Evolutionary conservation across 208 protist genomes (phyloP).

Genomic region (Trypanosoma congolense): DNA sequence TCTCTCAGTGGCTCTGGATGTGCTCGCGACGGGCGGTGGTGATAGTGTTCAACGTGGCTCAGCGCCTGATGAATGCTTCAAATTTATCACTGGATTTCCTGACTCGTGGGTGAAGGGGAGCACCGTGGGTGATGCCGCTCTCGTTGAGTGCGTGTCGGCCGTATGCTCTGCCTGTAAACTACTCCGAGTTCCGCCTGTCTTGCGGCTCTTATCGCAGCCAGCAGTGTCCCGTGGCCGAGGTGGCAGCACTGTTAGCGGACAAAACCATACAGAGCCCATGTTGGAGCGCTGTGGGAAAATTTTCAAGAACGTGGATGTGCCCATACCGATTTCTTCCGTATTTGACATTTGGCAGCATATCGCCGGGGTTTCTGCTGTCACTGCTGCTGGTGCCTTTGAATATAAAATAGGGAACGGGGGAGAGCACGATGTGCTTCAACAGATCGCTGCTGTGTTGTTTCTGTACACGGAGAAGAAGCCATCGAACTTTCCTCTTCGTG

Average conservation of each 20-base stretch:
- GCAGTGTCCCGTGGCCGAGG: not conserved
- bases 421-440: not conserved
- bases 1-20: conserved; percentile 18
- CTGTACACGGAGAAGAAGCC: conserved; percentile 13
- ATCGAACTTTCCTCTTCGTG: conserved; percentile 15
- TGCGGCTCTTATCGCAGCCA: not conserved
- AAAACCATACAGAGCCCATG: conserved; percentile 1
- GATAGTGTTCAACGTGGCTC: not conserved
- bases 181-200: conserved; percentile 7
- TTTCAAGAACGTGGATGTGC: not conserved
- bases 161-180: conserved; percentile 12
- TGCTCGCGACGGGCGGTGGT: conserved; percentile 3
- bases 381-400: not conserved
- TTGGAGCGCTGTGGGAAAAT: conserved; percentile 15
- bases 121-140: not conserved
- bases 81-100: conserved; percentile 14
- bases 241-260: not conserved
- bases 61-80: not conserved
- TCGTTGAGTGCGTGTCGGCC: conserved; percentile 11
- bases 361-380: not conserved
- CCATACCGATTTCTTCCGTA: conserved; percentile 3
- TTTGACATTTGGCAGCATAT: conserved; percentile 22
- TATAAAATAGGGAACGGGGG: not conserved
- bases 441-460: conserved; percentile 10
- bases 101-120: conserved; percentile 14